These are phyloP conservation scores for Monosporascus sp. DNA, from an alignment of 2,329 filamentous ascomycete species.

Conservation along the genomic window DNA sequence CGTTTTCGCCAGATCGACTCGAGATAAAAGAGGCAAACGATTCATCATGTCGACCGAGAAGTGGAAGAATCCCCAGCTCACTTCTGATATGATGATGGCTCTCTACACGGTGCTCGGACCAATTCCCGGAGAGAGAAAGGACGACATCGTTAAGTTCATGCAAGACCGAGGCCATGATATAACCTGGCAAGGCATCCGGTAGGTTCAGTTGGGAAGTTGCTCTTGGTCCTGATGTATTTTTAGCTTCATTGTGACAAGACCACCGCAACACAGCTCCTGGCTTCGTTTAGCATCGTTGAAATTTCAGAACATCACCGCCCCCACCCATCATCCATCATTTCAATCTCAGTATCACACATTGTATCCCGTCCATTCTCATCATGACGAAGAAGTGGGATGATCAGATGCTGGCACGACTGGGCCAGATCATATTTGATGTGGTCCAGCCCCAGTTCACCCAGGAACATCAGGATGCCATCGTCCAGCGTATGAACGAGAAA, in stretches of 20 bases:
- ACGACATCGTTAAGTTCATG: conserved; percentile 28
- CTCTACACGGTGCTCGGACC: conserved; percentile 15
- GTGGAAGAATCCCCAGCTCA: not conserved
- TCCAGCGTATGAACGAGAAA: conserved; percentile 13
- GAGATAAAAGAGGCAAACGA: not conserved
- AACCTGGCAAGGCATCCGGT: conserved; percentile 44
- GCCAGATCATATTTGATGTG: conserved; percentile 15
- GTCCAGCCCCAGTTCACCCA: conserved; percentile 9
- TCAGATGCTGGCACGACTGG: conserved; percentile 12
- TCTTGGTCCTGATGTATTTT: conserved; percentile 2
- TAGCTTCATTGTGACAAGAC: not conserved
- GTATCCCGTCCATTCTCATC: no score
- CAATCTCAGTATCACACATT: no score
- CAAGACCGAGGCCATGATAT: conserved; percentile 26
- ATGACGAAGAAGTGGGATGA: conserved; percentile 14
- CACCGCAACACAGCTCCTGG: not conserved
- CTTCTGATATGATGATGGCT: conserved; percentile 23
- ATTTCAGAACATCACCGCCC: no score
- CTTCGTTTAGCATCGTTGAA: not conserved
- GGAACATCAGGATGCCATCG: conserved; percentile 17
- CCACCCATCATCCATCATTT: no score
- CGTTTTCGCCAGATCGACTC: no score
- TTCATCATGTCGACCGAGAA: not conserved
- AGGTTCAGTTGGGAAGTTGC: conserved; percentile 15
- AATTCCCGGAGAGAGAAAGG: conserved; percentile 20